phyloP scores from a whole-genome alignment of 352 stramenopile species.

The Pythium coloratum region DNA sequence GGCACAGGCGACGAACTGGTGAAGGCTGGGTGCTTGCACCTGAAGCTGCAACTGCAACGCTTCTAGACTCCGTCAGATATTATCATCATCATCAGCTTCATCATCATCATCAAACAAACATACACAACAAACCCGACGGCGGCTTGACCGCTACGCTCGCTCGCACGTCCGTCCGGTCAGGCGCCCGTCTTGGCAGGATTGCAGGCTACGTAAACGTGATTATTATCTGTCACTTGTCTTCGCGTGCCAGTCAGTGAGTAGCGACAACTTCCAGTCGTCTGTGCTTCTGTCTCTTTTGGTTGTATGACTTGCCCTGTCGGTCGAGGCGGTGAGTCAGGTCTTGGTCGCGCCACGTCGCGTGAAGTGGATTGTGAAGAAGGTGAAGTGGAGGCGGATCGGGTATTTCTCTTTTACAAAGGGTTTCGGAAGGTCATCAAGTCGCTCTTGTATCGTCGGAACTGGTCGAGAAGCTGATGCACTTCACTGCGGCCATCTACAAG shows the following conservation, averaged over 20 bases:
- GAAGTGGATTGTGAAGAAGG: background rate
- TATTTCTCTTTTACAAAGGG: slow-evolving; percentile 49
- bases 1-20: slow-evolving; percentile 51
- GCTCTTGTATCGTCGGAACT: slow-evolving; percentile 72
- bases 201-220: slow-evolving; percentile 31
- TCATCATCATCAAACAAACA: background rate
- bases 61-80: slow-evolving; percentile 33
- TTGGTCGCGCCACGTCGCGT: background rate
- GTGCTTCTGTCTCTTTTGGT: background rate
- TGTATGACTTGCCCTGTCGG: background rate
- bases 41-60: slow-evolving; percentile 67
- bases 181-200: slow-evolving; percentile 7
- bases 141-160: slow-evolving; percentile 1
- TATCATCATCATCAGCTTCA: background rate
- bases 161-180: background rate
- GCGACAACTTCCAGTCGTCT: slow-evolving; percentile 4
- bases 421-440: slow-evolving; percentile 75
- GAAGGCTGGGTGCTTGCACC: slow-evolving; percentile 50
- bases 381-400: background rate
- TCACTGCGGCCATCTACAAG: slow-evolving; percentile 59
- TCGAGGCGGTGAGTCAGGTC: background rate
- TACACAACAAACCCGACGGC: background rate
- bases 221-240: slow-evolving; percentile 31
- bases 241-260: background rate
- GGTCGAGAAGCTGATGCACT: slow-evolving; percentile 56